Conservation (phyloP, 495 filamentous ascomycete genomes). For the Penicillium salamii region DNA sequence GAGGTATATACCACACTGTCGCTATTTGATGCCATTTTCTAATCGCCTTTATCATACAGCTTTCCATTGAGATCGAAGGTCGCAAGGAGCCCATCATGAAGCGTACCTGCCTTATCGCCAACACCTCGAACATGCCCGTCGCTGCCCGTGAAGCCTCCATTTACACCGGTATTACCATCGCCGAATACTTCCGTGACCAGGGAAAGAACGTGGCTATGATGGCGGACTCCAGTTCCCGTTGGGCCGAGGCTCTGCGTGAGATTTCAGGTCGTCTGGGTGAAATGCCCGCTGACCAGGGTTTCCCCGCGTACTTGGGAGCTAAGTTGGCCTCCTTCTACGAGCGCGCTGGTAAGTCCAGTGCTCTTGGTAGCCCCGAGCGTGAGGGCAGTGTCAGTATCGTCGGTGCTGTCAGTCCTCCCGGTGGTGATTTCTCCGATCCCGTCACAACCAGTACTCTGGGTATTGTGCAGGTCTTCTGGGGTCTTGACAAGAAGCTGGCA, state of each 20-base stretch:
- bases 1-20: slow-evolving; percentile 46
- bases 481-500: slow-evolving; percentile 97
- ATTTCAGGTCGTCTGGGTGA: slow-evolving; percentile 98
- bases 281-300: slow-evolving; percentile 99
- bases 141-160: slow-evolving; percentile 98
- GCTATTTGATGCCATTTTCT: not conserved
- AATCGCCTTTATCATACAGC: slow-evolving; percentile 40
- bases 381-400: slow-evolving; percentile 95
- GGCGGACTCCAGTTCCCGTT: slow-evolving; percentile 97
- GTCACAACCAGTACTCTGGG: slow-evolving; percentile 91
- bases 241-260: slow-evolving; percentile 98
- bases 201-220: slow-evolving; percentile 99
- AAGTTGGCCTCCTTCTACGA: slow-evolving; percentile 99
- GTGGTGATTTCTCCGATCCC: slow-evolving; percentile 98
- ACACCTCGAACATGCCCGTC: slow-evolving; percentile 99
- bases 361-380: slow-evolving; percentile 84
- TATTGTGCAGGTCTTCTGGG: slow-evolving; percentile 99
- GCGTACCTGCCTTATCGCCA: slow-evolving; percentile 96
- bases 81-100: slow-evolving; percentile 99
- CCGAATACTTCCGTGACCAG: slow-evolving; percentile 98
- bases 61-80: slow-evolving; percentile 85
- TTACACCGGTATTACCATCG: slow-evolving; percentile 97
- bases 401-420: slow-evolving; percentile 93
- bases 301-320: slow-evolving; percentile 94
- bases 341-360: slow-evolving; percentile 82